phyloP scores from a whole-genome alignment of 768 basidiomycete genomes.

The Boletus patriciae region DNA sequence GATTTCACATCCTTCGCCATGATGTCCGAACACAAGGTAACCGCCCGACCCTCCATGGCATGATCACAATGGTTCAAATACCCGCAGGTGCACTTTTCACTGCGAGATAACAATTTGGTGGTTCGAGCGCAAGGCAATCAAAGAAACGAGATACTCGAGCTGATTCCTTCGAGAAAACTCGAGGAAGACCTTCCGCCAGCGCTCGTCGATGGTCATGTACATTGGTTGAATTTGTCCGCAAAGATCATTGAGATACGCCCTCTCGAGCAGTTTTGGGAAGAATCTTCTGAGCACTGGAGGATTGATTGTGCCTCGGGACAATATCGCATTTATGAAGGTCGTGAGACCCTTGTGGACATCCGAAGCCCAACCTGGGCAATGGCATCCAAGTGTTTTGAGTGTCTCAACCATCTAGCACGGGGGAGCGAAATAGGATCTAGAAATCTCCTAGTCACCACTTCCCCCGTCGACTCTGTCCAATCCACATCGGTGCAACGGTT shows the following conservation, averaged over 20 bases:
- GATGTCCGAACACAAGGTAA: neutral
- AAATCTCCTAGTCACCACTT: slow-evolving; percentile 15
- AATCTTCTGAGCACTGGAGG: slow-evolving; percentile 22
- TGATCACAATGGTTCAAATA: neutral
- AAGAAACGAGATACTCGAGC: neutral
- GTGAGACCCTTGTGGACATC: slow-evolving; percentile 19
- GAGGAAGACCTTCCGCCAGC: neutral
- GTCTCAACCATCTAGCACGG: slow-evolving; percentile 1
- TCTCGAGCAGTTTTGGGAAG: slow-evolving; percentile 16
- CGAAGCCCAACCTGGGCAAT: slow-evolving; percentile 20
- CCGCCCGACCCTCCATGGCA: neutral
- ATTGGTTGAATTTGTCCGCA: slow-evolving; percentile 26
- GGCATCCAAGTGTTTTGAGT: slow-evolving; percentile 9
- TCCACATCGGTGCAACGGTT: neutral
- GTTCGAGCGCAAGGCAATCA: neutral
- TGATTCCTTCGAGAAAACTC: neutral
- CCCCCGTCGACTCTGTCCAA: neutral
- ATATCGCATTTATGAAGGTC: neutral
- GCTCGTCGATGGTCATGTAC: slow-evolving; percentile 10
- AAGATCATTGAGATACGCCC: slow-evolving; percentile 25
- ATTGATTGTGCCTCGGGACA: slow-evolving; percentile 1
- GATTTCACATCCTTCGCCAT: too few species aligned
- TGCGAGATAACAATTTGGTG: neutral
- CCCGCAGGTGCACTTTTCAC: neutral
- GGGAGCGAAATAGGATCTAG: too few species aligned